These are phyloP conservation scores for Saturnispora mendoncae DNA, from an alignment of 805 yeast species.

Conservation along the genomic window DNA sequence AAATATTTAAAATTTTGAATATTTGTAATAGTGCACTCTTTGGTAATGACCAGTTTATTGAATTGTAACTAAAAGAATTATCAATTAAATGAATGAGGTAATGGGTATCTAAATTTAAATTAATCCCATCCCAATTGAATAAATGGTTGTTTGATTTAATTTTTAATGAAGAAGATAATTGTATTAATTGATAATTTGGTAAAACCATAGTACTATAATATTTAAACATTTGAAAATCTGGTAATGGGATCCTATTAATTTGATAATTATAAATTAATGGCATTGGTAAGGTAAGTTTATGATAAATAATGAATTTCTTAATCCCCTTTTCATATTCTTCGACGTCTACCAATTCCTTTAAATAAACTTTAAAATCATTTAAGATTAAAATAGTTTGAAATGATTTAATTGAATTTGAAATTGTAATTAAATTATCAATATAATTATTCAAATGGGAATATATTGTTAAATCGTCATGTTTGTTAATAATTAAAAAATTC, in stretches of 20 bases:
- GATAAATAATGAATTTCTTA: constrained; percentile 18
- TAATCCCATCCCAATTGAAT: constrained; percentile 15
- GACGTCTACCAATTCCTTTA: background rate
- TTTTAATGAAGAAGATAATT: constrained; percentile 7
- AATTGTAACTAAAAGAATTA: constrained; percentile 10
- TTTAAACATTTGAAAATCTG: constrained; percentile 15
- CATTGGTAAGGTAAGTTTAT: constrained; percentile 23
- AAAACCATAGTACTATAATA: constrained; percentile 17
- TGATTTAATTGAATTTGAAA: constrained; percentile 22
- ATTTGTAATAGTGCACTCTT: constrained; percentile 21
- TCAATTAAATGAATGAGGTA: constrained; percentile 20
- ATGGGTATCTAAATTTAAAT: constrained; percentile 18
- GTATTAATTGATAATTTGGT: constrained; percentile 19
- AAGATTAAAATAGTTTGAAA: constrained; percentile 16
- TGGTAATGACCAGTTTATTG: constrained; percentile 5
- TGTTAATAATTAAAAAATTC: constrained; percentile 16
- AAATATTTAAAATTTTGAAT: constrained; percentile 21
- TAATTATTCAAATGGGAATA: constrained; percentile 20
- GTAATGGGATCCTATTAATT: constrained; percentile 14
- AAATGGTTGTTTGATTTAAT: constrained; percentile 11
- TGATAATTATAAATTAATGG: constrained; percentile 22
- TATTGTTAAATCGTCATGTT: constrained; percentile 26
- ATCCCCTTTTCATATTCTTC: constrained; percentile 13
- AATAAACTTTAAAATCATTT: constrained; percentile 15
- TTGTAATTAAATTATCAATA: constrained; percentile 17